Evolutionary conservation across 495 filamentous ascomycete species (phyloP).

Genomic region (Massariosphaeria phaeospora): DNA sequence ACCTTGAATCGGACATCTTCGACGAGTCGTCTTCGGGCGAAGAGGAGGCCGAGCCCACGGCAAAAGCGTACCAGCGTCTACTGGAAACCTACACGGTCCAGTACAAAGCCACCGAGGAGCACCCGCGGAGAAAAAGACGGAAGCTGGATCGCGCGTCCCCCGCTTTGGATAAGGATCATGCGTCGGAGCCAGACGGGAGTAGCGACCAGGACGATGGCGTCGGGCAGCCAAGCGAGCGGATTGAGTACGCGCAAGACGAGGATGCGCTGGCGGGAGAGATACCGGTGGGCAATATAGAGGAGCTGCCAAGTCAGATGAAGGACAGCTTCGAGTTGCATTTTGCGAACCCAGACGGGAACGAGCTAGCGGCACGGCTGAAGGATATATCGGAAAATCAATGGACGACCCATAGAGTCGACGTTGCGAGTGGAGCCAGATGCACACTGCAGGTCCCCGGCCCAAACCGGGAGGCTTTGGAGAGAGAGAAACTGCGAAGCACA

Average conservation of each 20-base stretch:
- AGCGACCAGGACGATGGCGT: neutral
- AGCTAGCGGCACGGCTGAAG: slow-evolving; percentile 52
- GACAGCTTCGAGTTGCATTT: slow-evolving; percentile 85
- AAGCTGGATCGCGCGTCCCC: slow-evolving; percentile 30
- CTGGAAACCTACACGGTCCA: slow-evolving; percentile 49
- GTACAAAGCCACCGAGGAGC: slow-evolving; percentile 47
- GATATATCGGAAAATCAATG: slow-evolving; percentile 54
- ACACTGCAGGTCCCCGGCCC: slow-evolving; percentile 18
- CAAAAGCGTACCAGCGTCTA: slow-evolving; percentile 42
- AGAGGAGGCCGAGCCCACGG: slow-evolving; percentile 26
- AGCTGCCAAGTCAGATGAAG: slow-evolving; percentile 42
- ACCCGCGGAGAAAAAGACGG: slow-evolving; percentile 64
- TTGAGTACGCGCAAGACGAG: slow-evolving; percentile 30
- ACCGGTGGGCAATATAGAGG: slow-evolving; percentile 37
- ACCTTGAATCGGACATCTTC: slow-evolving; percentile 20
- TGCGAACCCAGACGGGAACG: slow-evolving; percentile 54
- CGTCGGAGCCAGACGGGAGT: neutral
- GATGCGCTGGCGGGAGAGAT: slow-evolving; percentile 23
- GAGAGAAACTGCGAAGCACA: slow-evolving; percentile 6
- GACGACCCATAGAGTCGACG: slow-evolving; percentile 45
- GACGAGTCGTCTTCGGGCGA: slow-evolving; percentile 30
- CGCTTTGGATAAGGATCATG: slow-evolving; percentile 36
- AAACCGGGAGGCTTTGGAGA: slow-evolving; percentile 13
- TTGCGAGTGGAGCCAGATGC: slow-evolving; percentile 12
- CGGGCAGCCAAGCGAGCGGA: slow-evolving; percentile 9